Conservation (phyloP, 768 basidiomycete genomes). For the Lactarius hatsudake region DNA sequence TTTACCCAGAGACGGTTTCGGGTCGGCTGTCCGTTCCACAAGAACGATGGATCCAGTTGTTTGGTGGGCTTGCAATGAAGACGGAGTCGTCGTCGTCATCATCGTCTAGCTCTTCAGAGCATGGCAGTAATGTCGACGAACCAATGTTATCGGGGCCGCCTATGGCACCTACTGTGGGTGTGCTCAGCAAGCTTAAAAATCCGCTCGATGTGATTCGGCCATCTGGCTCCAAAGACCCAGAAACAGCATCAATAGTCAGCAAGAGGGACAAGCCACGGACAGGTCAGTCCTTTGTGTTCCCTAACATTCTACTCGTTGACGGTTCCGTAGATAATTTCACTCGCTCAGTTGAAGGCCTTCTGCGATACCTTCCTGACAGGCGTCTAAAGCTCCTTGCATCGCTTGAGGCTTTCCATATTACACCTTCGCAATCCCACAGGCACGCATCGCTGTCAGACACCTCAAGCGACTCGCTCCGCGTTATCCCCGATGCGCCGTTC, state of each 20-base stretch:
- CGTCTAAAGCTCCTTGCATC: conserved; percentile 83
- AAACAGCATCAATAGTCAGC: conserved; percentile 49
- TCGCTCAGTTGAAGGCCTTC: conserved; percentile 81
- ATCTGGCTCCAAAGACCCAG: conserved; percentile 55
- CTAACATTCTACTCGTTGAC: neutral
- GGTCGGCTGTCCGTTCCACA: conserved; percentile 71
- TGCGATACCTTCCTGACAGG: conserved; percentile 85
- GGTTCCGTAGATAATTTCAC: conserved; percentile 50
- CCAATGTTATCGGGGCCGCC: conserved; percentile 1
- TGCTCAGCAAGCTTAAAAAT: conserved; percentile 53
- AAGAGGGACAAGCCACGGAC: conserved; percentile 16
- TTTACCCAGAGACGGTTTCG: conserved; percentile 80
- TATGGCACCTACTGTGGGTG: conserved; percentile 35
- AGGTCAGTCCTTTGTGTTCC: conserved; percentile 31
- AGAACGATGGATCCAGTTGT: conserved; percentile 76
- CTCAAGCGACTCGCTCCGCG: conserved; percentile 71
- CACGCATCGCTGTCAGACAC: conserved; percentile 69
- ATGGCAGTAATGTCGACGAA: conserved; percentile 16
- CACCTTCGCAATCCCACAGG: conserved; percentile 64
- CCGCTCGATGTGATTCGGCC: conserved; percentile 54
- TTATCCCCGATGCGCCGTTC: conserved; percentile 72
- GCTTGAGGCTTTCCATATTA: conserved; percentile 65
- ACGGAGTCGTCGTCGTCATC: conserved; percentile 29
- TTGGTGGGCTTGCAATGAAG: conserved; percentile 62
- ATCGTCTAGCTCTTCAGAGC: conserved; percentile 17